A percentile compares a stretch with the other conserved stretches of the same genome.
phyloP scores from a whole-genome alignment of 1,139 yeast genomes.

The Saccharomycopsis hybrid region DNA sequence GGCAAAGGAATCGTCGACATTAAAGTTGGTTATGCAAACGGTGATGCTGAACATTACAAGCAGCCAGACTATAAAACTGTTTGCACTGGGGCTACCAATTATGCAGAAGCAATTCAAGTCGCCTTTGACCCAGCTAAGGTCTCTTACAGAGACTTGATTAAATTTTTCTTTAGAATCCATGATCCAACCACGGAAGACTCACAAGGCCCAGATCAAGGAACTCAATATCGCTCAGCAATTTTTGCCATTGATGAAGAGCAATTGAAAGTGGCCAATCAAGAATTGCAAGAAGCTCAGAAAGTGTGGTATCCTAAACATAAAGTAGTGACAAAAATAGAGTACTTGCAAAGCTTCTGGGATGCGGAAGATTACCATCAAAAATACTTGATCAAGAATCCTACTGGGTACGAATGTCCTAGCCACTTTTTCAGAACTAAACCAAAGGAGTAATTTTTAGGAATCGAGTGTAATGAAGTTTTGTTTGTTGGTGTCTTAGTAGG shows the following conservation, averaged over 20 bases:
- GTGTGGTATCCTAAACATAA: constrained; percentile 45
- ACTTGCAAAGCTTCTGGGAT: constrained; percentile 68
- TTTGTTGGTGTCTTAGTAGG: too few relatives aligned
- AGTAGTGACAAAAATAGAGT: constrained; percentile 64
- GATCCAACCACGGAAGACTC: constrained; percentile 61
- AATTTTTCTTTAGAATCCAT: constrained; percentile 85
- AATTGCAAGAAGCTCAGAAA: constrained; percentile 43
- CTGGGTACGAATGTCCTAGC: constrained; percentile 84
- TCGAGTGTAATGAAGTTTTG: too few relatives aligned
- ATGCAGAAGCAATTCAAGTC: constrained; percentile 76
- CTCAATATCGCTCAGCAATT: constrained; percentile 79
- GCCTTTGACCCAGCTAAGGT: constrained; percentile 68
- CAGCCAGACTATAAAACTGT: constrained; percentile 72
- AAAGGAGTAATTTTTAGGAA: constrained; percentile 11
- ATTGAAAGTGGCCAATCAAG: constrained; percentile 34
- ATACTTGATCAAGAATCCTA: constrained; percentile 72
- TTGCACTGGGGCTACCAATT: constrained; percentile 64
- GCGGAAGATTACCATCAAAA: constrained; percentile 92
- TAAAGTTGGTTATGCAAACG: constrained; percentile 90
- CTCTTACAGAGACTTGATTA: constrained; percentile 55
- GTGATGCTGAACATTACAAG: constrained; percentile 32
- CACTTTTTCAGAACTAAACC: constrained; percentile 52
- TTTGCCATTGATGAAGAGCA: constrained; percentile 56
- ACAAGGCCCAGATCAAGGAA: constrained; percentile 81
- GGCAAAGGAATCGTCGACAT: constrained; percentile 63